Conservation (phyloP, 352 stramenopile species). For the Globisporangium parvum region DNA sequence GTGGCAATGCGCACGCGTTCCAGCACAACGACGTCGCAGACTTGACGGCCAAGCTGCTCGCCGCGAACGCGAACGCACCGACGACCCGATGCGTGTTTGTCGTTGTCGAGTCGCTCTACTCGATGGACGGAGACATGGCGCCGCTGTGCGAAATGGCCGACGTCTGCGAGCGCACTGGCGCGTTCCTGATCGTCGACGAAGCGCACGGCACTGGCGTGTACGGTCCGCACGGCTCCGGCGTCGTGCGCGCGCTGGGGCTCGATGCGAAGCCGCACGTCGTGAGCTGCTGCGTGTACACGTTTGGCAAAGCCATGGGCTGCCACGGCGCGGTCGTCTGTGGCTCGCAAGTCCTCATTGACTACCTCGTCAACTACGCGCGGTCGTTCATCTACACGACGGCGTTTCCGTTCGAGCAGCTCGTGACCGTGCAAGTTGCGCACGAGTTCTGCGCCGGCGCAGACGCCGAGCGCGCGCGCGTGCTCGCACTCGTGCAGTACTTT, state of each 20-base stretch:
- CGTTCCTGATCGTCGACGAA: constrained; percentile 95
- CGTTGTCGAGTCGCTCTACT: constrained; percentile 98
- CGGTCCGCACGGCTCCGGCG: constrained; percentile 65
- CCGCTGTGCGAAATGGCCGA: constrained; percentile 83
- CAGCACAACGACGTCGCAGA: constrained; percentile 89
- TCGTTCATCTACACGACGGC: constrained; percentile 98
- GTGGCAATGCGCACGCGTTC: constrained; percentile 57
- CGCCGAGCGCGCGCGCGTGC: constrained; percentile 31
- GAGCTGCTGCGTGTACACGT: constrained; percentile 91
- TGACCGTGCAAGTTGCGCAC: constrained; percentile 87
- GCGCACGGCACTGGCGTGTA: constrained; percentile 92
- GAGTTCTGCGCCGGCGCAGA: constrained; percentile 65
- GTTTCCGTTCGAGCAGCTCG: constrained; percentile 89
- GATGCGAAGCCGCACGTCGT: constrained; percentile 76
- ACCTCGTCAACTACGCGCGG: constrained; percentile 96
- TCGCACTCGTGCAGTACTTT: constrained; percentile 79
- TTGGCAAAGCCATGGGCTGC: constrained; percentile 95
- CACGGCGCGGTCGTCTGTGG: constrained; percentile 94
- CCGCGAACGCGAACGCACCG: neutral
- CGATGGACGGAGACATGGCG: constrained; percentile 97
- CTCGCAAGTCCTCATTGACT: constrained; percentile 87
- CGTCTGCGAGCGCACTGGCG: constrained; percentile 71
- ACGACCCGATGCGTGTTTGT: constrained; percentile 79
- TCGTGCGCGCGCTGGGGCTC: constrained; percentile 64
- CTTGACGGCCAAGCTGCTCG: constrained; percentile 39